Evolutionary conservation across 495 filamentous ascomycete genomes (phyloP), one percentile per base, ranked within the genome.

Genomic region (Pseudevernia furfuracea): DNA sequence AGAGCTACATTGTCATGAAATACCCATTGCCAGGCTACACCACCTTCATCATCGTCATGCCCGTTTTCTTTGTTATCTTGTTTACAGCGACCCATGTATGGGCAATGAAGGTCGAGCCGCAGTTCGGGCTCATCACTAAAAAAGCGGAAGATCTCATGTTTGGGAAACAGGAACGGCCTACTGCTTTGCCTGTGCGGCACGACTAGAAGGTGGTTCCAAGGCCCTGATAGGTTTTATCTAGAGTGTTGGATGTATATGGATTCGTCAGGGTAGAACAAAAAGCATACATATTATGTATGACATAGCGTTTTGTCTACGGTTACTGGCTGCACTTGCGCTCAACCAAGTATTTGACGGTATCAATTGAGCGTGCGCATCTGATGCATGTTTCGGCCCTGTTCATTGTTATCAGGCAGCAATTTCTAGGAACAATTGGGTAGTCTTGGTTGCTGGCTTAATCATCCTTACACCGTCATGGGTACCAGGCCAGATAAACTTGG

Each of bases 31-130:
- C 75, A 66, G 69, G 74, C 30, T 73, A 74, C 4, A 71, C 71
- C 71, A 75, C 82, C 11, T 78, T 82, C 38, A 71, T 78, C 4
- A 69, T 83, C 11, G 75, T 81, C 63, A 76, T 83, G 52, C 80
- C 81, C 0, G 67, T 79, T 30, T 89, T 84, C 82, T 80, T 87
- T 59, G 76, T 74, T 3, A 68, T 87, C 8, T 76, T 86, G 0
- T 87, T 88, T 68, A 71, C 75, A 25, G 71, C 71, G n/a, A 85
- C 86, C 0, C 75, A 82, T 67, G 67, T 84, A 21, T 89, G 87
- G 87, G 87, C 85, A 1, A 80, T 74, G 8, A 83, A 86, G 61
- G 84, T 89, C 1, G 87, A 89, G 71, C 78, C 82, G 0, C 82
- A 80, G 69, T 89, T 86, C 73, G 87, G 85, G 41, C 75, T 71